phyloP scores from a whole-genome alignment of 257 asterid species.

The Solanum gracilifrons region DNA sequence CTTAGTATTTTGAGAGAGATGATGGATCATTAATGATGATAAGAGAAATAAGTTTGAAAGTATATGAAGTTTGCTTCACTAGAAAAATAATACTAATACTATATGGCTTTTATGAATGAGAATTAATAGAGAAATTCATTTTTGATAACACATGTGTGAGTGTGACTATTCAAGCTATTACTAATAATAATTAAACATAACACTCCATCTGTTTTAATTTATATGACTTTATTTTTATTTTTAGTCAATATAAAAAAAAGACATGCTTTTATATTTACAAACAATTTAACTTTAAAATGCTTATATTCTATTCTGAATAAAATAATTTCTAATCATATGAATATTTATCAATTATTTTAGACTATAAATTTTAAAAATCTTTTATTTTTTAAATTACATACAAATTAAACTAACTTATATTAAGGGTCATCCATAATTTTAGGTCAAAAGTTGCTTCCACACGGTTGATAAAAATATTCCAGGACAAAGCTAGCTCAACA shows the following conservation, averaged over 20 bases:
- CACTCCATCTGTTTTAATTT: no score
- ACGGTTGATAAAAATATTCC: background rate
- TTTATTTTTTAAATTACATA: no score
- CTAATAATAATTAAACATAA: background rate
- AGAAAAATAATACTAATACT: background rate
- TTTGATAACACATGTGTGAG: conserved; percentile 30
- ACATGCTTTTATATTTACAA: no score
- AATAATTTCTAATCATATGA: no score
- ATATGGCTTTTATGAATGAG: conserved; percentile 9
- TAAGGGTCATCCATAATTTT: conserved; percentile 3
- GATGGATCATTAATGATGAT: background rate
- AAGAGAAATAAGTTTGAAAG: background rate
- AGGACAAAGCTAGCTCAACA: background rate
- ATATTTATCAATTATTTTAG: no score
- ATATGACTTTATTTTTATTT: no score
- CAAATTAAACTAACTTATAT: background rate
- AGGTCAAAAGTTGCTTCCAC: background rate
- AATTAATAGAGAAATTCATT: background rate
- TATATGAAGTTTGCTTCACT: background rate
- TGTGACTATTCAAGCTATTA: conserved; percentile 1
- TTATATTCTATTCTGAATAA: no score
- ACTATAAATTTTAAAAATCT: no score
- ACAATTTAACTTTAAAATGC: no score
- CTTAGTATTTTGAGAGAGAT: background rate
- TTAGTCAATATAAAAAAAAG: no score